Percentiles rank a stretch among this genome's conserved stretches.
Evolutionary conservation across 2,329 filamentous ascomycete genomes (phyloP).

Genomic region (Sclerotinia borealis): DNA sequence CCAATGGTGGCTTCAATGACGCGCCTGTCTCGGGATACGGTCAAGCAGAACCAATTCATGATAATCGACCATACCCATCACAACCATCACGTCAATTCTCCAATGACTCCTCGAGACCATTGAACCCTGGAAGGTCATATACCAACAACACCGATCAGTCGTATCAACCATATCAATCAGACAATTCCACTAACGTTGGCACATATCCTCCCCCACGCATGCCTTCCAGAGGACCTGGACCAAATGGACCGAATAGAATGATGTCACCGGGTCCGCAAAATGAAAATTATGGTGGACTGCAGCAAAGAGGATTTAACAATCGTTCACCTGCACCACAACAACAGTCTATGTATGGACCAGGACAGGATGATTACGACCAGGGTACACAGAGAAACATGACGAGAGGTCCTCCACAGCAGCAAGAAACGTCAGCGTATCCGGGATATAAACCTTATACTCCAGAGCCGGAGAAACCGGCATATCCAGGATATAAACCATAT

Average conservation of each 20-base stretch:
- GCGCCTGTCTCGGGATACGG: slow-evolving; percentile 11
- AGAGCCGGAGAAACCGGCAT: neutral
- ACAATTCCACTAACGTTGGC: neutral
- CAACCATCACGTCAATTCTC: slow-evolving; percentile 24
- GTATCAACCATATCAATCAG: slow-evolving; percentile 7
- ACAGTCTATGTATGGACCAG: neutral
- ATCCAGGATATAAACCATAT: slow-evolving; percentile 10
- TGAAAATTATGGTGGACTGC: neutral
- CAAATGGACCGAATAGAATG: slow-evolving; percentile 18
- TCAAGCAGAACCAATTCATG: slow-evolving; percentile 13
- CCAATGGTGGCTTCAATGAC: slow-evolving; percentile 14
- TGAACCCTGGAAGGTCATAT: slow-evolving; percentile 24
- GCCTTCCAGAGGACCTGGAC: slow-evolving; percentile 19
- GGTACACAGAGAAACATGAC: neutral
- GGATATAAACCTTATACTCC: neutral
- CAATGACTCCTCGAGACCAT: slow-evolving; percentile 20
- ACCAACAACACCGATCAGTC: slow-evolving; percentile 13
- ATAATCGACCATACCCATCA: slow-evolving; percentile 19
- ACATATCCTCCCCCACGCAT: slow-evolving; percentile 11
- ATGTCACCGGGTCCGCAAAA: slow-evolving; percentile 24
- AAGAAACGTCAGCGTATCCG: neutral
- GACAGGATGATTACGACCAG: neutral
- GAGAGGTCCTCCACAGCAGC: slow-evolving; percentile 4
- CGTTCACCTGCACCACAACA: neutral
- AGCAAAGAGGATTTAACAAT: neutral